Base-by-base conservation (phyloP, 2,329 filamentous ascomycete genomes). In the Huntiella bhutanensis region DNA sequence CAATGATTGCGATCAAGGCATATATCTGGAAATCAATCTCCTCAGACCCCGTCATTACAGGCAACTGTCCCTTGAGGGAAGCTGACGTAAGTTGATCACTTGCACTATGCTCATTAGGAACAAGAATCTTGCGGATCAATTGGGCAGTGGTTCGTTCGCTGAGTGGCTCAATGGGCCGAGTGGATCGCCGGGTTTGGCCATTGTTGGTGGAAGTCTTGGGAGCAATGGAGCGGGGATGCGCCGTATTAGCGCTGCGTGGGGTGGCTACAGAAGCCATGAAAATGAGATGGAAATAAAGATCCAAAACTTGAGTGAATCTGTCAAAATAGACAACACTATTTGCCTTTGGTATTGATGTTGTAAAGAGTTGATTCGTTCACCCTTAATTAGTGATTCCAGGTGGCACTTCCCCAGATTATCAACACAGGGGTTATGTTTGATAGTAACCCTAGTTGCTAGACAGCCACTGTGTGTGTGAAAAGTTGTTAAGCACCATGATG, bases 21-120 rank as follows among this genome's bases (percentile, higher is more conserved):
- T 52, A 98, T 4, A 98, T 71, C 63, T 98, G 82, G 48, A 92
- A 66, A 60, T 98, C 91, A 50, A 96, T 76, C 54, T 92, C 85
- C 60, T 94, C 93, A 44, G 85, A 86, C 65, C 86, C 94, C 42
- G 88, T 96, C 56, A 98, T 69, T 35, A 87, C 86, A 49, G 88
- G 91, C 40, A 98, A 67, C 38, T 94, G 67, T 54, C 87, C 81
- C 50, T 92, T 77, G 54, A 93, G 78, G 42, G 83, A 73, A 28
- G 64, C 60, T n/a, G 65, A 62, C 12, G 64, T 47, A 6, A 47
- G 72, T 54, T 80, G 67, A 62, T 81, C 66, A 4, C 28, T 7
- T 13, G 28, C 28, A 53, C 66, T 59, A 41, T 69, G 65, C 47
- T 78, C 70, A 54, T 84, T n/a, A 81, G 73, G 60, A 84, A 94